Evolutionary conservation across 2,329 filamentous ascomycete species (phyloP).

Genomic region (Laburnicola sp.): DNA sequence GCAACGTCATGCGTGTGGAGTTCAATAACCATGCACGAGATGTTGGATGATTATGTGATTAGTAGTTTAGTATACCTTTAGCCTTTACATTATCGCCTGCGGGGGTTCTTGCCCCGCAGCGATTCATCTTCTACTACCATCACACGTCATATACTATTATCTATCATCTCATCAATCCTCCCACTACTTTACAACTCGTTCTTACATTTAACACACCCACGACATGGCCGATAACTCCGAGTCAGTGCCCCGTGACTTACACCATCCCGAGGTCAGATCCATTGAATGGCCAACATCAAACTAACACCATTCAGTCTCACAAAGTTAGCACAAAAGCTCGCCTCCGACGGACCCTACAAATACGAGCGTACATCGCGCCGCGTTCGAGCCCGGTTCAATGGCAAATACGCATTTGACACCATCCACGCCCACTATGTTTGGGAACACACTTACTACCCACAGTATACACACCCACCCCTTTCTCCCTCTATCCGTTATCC

Average conservation of each 20-base stretch:
- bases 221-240: conserved; percentile 15
- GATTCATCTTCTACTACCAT: too few species aligned
- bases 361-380: conserved; percentile 33
- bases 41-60: too few species aligned
- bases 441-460: conserved; percentile 43
- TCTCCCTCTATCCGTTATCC: background rate
- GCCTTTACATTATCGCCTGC: too few species aligned
- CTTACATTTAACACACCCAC: background rate
- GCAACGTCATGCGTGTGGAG: too few species aligned
- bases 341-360: conserved; percentile 44
- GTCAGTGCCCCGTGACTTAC: background rate
- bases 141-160: too few species aligned
- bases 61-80: too few species aligned
- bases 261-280: background rate
- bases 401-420: conserved; percentile 40
- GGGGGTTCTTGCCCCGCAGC: too few species aligned
- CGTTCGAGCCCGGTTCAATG: conserved; percentile 38
- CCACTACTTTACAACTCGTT: too few species aligned
- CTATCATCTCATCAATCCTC: too few species aligned
- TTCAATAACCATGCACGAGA: too few species aligned
- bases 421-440: conserved; percentile 41
- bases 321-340: conserved; percentile 48
- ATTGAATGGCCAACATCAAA: background rate
- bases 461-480: conserved; percentile 23
- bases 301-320: conserved; percentile 36